These are phyloP conservation scores for Pascua guehoae DNA, from an alignment of 1,284 basidiomycete genomes.

Conservation along the genomic window DNA sequence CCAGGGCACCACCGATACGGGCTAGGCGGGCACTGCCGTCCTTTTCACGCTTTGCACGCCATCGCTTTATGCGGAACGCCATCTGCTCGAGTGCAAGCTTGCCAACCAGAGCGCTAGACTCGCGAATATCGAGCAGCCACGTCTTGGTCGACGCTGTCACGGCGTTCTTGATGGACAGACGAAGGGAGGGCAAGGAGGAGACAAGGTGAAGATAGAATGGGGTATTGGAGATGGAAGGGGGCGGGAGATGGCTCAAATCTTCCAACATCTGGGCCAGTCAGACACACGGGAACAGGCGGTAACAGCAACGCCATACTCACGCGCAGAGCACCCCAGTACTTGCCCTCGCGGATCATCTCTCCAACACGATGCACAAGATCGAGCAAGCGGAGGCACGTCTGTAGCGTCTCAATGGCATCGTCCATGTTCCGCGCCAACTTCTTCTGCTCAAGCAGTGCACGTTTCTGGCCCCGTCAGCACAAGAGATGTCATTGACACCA, in stretches of 20 bases:
- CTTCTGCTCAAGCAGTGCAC: conserved; percentile 78
- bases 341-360: conserved; percentile 84
- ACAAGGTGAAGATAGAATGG: conserved; percentile 90
- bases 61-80: conserved; percentile 76
- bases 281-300: background rate
- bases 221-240: conserved; percentile 84
- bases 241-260: conserved; percentile 86
- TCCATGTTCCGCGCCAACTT: conserved; percentile 90
- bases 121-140: conserved; percentile 93
- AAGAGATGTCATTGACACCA: conserved; percentile 4
- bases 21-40: conserved; percentile 58
- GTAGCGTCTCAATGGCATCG: conserved; percentile 90
- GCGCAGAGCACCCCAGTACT: conserved; percentile 93
- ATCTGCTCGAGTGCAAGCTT: conserved; percentile 85
- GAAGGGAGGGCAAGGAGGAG: conserved; percentile 84
- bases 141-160: conserved; percentile 94
- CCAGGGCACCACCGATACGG: conserved; percentile 89
- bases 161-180: conserved; percentile 82
- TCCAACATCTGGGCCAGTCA: conserved; percentile 55
- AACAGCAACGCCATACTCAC: conserved; percentile 58
- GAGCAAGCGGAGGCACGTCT: conserved; percentile 84
- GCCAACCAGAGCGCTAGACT: conserved; percentile 82
- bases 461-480: conserved; percentile 56
- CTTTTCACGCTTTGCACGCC: conserved; percentile 74
- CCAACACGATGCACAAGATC: conserved; percentile 93